phyloP scores from a whole-genome alignment of 352 stramenopile genomes.

The Phytophthora lateralis region DNA sequence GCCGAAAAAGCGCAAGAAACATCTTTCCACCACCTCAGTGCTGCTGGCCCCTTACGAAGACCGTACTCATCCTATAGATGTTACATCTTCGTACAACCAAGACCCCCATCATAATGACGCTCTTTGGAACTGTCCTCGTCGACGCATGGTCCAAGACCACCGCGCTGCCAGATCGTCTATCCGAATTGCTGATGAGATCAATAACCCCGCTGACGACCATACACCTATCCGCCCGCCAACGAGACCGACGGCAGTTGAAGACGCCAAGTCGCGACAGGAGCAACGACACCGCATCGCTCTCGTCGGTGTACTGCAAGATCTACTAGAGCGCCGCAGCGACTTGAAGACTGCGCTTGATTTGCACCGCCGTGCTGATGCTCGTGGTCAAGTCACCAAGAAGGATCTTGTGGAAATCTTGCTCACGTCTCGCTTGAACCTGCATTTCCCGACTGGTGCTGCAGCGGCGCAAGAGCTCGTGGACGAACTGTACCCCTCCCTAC shows the following conservation, averaged over 20 bases:
- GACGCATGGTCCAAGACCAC: constrained; percentile 67
- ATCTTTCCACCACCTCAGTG: constrained; percentile 73
- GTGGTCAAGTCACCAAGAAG: constrained; percentile 61
- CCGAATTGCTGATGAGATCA: constrained; percentile 52
- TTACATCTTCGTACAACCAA: constrained; percentile 23
- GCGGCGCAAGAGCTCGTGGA: constrained; percentile 64
- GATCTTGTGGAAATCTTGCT: constrained; percentile 72
- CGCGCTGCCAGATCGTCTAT: constrained; percentile 62
- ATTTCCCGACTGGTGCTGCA: constrained; percentile 54
- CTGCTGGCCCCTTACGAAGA: constrained; percentile 66
- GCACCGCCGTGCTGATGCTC: constrained; percentile 57
- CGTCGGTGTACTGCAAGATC: constrained; percentile 67
- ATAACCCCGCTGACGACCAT: constrained; percentile 15
- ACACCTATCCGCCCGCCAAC: constrained; percentile 7
- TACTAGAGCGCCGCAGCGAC: constrained; percentile 71
- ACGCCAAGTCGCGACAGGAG: constrained; percentile 29
- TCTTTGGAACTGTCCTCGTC: constrained; percentile 69
- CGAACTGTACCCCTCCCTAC: constrained; percentile 51
- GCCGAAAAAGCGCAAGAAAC: constrained; percentile 67
- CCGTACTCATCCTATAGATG: constrained; percentile 17
- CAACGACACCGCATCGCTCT: constrained; percentile 42
- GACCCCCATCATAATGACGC: constrained; percentile 43
- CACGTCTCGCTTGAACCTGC: constrained; percentile 62
- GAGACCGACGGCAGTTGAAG: constrained; percentile 15
- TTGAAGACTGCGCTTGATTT: constrained; percentile 78